These are phyloP conservation scores for Theileria annulata DNA, from an alignment of 169 alveolate genomes.

Conservation along the genomic window DNA sequence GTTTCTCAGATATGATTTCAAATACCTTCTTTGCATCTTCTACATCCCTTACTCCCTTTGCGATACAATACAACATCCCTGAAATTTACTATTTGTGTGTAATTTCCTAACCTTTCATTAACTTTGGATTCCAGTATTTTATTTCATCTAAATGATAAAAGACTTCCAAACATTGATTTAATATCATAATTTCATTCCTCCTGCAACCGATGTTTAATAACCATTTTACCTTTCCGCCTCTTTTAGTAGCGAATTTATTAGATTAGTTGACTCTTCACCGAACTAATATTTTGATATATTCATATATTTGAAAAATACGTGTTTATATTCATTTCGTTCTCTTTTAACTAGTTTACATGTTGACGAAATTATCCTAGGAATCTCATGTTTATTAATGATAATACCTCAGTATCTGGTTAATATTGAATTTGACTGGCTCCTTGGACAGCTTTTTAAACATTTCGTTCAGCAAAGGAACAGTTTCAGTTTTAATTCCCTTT, in stretches of 20 bases:
- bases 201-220: background rate
- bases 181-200: slow-evolving; percentile 22
- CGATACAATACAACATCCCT: slow-evolving; percentile 17
- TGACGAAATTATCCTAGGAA: slow-evolving; percentile 17
- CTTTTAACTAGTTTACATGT: slow-evolving; percentile 16
- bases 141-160: slow-evolving; percentile 8
- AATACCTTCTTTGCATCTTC: slow-evolving; percentile 11
- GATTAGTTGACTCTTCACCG: background rate
- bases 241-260: slow-evolving; percentile 4
- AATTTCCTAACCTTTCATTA: slow-evolving; percentile 11
- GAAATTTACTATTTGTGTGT: background rate
- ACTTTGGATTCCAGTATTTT: slow-evolving; percentile 15
- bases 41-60: background rate
- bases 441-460: slow-evolving; percentile 22
- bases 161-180: background rate
- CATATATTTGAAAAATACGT: background rate
- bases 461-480: background rate
- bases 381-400: too few species aligned
- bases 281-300: background rate
- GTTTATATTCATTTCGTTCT: background rate
- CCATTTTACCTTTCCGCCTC: slow-evolving; percentile 18
- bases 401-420: slow-evolving; percentile 49
- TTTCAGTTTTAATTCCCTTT: background rate
- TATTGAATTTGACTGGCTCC: slow-evolving; percentile 24
- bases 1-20: background rate